Conservation (phyloP, 2,329 filamentous ascomycete genomes). For the Alternaria metachromatica region DNA sequence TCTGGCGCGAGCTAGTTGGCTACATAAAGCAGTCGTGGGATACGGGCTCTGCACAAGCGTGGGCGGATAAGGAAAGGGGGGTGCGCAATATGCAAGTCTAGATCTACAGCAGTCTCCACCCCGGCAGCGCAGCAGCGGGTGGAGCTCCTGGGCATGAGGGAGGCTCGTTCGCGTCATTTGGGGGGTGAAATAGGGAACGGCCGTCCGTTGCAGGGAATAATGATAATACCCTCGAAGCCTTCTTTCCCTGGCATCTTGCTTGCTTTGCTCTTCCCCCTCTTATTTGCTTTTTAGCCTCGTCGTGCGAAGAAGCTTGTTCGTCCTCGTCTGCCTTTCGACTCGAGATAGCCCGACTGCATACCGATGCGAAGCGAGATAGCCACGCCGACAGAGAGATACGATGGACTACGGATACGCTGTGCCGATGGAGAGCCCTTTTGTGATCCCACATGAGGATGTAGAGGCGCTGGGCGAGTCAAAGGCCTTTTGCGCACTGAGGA, state of each 20-base stretch:
- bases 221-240: conserved; percentile 1
- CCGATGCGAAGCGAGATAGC: conserved; percentile 13
- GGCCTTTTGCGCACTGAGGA: conserved; percentile 53
- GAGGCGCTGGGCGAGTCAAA: conserved; percentile 48
- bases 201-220: conserved; percentile 3
- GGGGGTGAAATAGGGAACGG: conserved; percentile 25
- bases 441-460: conserved; percentile 52
- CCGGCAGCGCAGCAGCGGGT: conserved; percentile 1
- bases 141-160: conserved; percentile 2
- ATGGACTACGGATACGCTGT: conserved; percentile 9
- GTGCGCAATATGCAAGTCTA: conserved; percentile 7
- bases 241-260: conserved; percentile 2
- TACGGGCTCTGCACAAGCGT: conserved; percentile 1
- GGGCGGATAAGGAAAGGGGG: conserved; percentile 19
- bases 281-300: neutral
- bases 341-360: conserved; percentile 2
- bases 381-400: neutral
- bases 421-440: conserved; percentile 49
- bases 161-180: conserved; percentile 25
- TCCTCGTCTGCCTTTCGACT: neutral
- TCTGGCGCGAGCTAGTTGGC: conserved; percentile 4
- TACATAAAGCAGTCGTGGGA: neutral
- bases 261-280: neutral
- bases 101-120: conserved; percentile 7
- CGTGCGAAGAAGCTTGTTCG: conserved; percentile 1